Evolutionary conservation across 805 yeast genomes (phyloP), one percentile per base, ranked within the genome.

Genomic region (Schwanniomyces occidentalis): DNA sequence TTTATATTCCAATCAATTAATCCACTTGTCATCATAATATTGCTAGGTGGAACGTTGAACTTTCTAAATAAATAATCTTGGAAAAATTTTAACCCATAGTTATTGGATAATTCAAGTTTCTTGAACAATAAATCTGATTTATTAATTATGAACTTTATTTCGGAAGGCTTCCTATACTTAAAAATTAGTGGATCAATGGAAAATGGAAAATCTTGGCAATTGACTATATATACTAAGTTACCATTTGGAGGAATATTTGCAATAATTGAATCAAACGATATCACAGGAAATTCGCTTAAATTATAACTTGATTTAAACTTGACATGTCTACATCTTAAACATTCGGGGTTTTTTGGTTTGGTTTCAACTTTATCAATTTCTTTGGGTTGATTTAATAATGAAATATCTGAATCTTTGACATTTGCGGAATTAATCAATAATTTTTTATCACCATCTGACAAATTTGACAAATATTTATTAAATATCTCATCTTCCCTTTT

Each of bases 201-300:
- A 25, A 82, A 60, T 1, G 96, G 96, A 51, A 86, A 85, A 45
- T 86, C 95, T 9, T 72, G 55, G 1, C 84, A 78, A 22, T 84
- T 80, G 7, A 82, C 63, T 1, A 85, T 77, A 49, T 83, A 80
- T 2, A 82, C 71, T 1, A 83, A 45, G 6, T 69, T 68, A 3
- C 76, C 71, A 20, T 56, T 46, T 3, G 46, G 49, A 2, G 80
- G 87, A 15, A 75, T 61, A 2, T 42, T 38, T 5, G 40, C 42
- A 43, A 52, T 45, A 15, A 54, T 47, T 9, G 28, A 34, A 4
- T 46, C 49, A 8, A 51, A 44, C 0, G 54, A 32, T 14, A 49
- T 54, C 2, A 50, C 45, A 2, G 61, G 60, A 32, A 48, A 58
- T 44, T 71, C 66, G 1, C 55, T 48, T 12, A 44, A 39, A 6